A percentile compares a stretch with the other conserved stretches of the same genome.
Conservation (phyloP, 169 alveolate species). For the Eimeria maxima region DNA sequence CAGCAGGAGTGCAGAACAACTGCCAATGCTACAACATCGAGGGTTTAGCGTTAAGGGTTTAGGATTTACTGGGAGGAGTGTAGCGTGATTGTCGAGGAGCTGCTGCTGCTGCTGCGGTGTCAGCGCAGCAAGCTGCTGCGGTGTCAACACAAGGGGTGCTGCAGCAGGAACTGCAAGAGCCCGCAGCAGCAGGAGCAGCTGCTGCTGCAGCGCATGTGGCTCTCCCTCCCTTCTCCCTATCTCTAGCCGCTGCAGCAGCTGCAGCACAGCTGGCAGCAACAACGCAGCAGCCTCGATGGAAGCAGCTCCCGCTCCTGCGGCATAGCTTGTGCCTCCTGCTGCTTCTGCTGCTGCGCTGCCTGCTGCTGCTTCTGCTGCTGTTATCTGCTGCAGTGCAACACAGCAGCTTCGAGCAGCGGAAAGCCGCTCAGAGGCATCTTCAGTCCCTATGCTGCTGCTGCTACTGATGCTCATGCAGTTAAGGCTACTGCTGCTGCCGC, state of each 20-base stretch:
- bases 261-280: conserved; percentile 71
- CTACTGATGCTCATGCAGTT: conserved; percentile 16
- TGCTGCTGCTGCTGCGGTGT: conserved; percentile 35
- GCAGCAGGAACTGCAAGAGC: conserved; percentile 41
- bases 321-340: neutral
- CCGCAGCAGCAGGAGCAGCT: conserved; percentile 73
- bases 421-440: conserved; percentile 43
- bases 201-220: conserved; percentile 63
- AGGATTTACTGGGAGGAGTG: conserved; percentile 27
- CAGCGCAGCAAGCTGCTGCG: conserved; percentile 40
- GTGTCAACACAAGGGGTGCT: conserved; percentile 20
- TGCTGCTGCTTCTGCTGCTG: conserved; percentile 42
- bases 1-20: neutral
- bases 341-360: conserved; percentile 57
- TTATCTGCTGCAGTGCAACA: conserved; percentile 44
- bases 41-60: conserved; percentile 19
- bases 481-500: neutral
- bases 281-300: conserved; percentile 22
- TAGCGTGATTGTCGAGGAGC: neutral
- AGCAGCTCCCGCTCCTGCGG: neutral
- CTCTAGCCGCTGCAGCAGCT: conserved; percentile 54
- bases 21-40: neutral
- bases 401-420: conserved; percentile 48
- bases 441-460: neutral
- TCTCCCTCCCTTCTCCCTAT: conserved; percentile 47